phyloP scores from a whole-genome alignment of 1,284 basidiomycete genomes.

The Erythrobasidium hasegawianum region DNA sequence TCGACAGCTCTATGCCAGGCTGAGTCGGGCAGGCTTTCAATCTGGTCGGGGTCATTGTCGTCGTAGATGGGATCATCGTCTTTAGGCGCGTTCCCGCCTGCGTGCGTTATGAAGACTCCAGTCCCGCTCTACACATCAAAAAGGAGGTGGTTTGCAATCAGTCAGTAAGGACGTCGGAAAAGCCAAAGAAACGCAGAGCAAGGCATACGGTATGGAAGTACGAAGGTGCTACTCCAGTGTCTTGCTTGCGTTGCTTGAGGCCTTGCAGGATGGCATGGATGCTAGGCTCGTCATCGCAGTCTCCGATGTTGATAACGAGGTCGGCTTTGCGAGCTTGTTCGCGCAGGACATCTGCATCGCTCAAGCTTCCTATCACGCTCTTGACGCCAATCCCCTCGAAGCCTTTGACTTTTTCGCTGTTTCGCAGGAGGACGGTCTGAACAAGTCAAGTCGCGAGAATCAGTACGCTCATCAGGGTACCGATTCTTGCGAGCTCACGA shows the following conservation, averaged over 20 bases:
- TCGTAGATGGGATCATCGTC: conserved; percentile 34
- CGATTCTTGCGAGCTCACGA: conserved; percentile 13
- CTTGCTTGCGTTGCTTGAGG: conserved; percentile 46
- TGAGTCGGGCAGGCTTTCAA: conserved; percentile 44
- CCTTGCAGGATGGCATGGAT: conserved; percentile 48
- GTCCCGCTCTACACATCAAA: conserved; percentile 49
- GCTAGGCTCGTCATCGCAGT: conserved; percentile 48
- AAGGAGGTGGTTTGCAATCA: no score
- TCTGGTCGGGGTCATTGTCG: conserved; percentile 43
- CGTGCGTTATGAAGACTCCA: conserved; percentile 47
- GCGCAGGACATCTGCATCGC: conserved; percentile 18
- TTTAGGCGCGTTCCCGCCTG: conserved; percentile 32
- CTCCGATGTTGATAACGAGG: conserved; percentile 48
- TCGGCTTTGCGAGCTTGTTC: conserved; percentile 45
- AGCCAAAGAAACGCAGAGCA: no score
- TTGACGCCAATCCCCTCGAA: conserved; percentile 23
- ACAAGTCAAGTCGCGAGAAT: neutral
- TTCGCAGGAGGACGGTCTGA: conserved; percentile 18
- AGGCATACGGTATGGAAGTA: conserved; percentile 48
- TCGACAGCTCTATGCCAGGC: conserved; percentile 47
- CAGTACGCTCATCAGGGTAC: no score
- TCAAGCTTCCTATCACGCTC: conserved; percentile 14
- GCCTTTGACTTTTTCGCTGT: conserved; percentile 20
- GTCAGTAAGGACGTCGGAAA: no score
- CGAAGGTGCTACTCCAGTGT: conserved; percentile 46